Conservation (phyloP, 2,329 filamentous ascomycete genomes). For the Xylariaceae sp. region DNA sequence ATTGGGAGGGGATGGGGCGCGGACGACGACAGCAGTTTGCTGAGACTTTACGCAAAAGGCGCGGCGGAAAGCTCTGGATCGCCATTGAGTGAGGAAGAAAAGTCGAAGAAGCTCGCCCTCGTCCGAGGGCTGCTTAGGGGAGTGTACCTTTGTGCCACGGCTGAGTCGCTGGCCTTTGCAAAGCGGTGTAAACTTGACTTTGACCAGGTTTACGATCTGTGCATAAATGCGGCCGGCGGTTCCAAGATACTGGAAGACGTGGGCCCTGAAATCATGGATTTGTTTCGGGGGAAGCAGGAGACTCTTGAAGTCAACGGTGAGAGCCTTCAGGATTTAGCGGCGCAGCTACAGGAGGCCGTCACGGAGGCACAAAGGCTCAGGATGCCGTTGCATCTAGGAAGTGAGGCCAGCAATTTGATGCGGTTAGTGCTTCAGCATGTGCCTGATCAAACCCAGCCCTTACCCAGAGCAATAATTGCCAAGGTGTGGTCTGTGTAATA, state of each 20-base stretch:
- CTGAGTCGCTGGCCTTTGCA: slow-evolving; percentile 40
- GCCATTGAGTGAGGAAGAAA: slow-evolving; percentile 28
- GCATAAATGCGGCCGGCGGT: slow-evolving; percentile 41
- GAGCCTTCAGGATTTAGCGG: slow-evolving; percentile 29
- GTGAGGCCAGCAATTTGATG: slow-evolving; percentile 36
- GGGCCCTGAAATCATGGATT: slow-evolving; percentile 36
- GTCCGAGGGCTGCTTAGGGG: slow-evolving; percentile 38
- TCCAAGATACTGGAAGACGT: slow-evolving; percentile 35
- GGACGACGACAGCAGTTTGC: slow-evolving; percentile 41
- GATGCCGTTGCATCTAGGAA: slow-evolving; percentile 38
- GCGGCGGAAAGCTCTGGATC: slow-evolving; percentile 29
- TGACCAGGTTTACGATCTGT: slow-evolving; percentile 41
- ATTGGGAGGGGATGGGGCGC: slow-evolving; percentile 50
- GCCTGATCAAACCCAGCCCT: slow-evolving; percentile 16
- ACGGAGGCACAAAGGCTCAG: slow-evolving; percentile 40
- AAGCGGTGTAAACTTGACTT: slow-evolving; percentile 38
- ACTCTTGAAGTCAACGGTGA: slow-evolving; percentile 17
- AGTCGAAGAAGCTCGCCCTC: slow-evolving; percentile 36
- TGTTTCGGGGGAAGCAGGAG: slow-evolving; percentile 26
- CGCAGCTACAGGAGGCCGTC: slow-evolving; percentile 34
- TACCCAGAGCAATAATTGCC: slow-evolving; percentile 23
- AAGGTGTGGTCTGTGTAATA: slow-evolving; percentile 26
- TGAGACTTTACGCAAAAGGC: slow-evolving; percentile 40
- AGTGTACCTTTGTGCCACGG: slow-evolving; percentile 40
- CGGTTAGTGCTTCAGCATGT: slow-evolving; percentile 27